Base-by-base conservation (phyloP, 768 basidiomycete genomes). In the Boletus huronensis region DNA sequence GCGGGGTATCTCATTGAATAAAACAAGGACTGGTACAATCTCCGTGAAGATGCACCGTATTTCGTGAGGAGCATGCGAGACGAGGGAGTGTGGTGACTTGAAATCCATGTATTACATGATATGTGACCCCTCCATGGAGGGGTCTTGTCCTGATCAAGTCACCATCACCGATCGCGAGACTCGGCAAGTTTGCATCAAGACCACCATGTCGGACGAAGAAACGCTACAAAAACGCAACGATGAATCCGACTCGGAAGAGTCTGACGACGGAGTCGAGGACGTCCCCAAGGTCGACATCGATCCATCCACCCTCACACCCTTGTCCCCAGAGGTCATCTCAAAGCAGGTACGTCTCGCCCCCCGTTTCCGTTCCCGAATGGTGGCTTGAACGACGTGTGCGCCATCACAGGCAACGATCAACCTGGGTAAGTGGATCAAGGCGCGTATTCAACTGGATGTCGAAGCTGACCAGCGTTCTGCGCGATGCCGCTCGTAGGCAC, bases 301-400 rank as follows among this genome's bases (percentile, higher is more conserved):
- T 77, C 74, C 80, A 16, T 79, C 88, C 36, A 90, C 82, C 66
- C 77, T 97, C 66, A 92, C 91, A 17, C 90, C 94, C 52, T 79
- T 97, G 45, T 91, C 90, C 16, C 92, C 91, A 31, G 84, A 93
- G 67, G 90, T 93, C 62, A 93, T 93, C 67, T 89, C 90, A 59
- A 93, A 92, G 80, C 90, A 93, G 77, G 91, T 90, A 62, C 64
- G 85, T 58, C 21, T n/a, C 1, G 9, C 5, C 25, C 64, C 7
- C 19, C 2, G 3, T 28, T 32, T 19, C 11, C 5, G 8, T 25
- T 11, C 19, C 41, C 43, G 29, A 31, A 14, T 8, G 21, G 23
- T 14, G 2, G 29, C 19, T 39, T 50, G 48, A 64, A 58, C 46
- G 9, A 19, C 49, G 46, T 47, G 48, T 23, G 54, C 34, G 31